phyloP scores from a whole-genome alignment of 2,329 filamentous ascomycete species.

The Aureobasidium musti region DNA sequence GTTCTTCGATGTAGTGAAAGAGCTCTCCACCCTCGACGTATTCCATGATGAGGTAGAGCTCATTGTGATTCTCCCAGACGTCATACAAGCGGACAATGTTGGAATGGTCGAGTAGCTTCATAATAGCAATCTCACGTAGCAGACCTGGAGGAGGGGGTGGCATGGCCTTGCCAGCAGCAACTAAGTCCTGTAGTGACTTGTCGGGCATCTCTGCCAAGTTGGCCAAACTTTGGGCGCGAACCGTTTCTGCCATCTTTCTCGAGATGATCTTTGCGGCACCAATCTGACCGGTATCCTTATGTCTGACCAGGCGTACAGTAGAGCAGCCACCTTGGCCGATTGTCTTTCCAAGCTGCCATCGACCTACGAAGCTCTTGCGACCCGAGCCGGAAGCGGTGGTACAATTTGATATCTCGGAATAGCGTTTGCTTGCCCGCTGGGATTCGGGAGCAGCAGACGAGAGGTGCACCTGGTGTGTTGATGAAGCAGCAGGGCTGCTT shows the following conservation, averaged over 20 bases:
- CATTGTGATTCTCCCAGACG: conserved; percentile 95
- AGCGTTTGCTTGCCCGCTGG: conserved; percentile 53
- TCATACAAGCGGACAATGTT: conserved; percentile 95
- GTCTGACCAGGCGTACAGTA: conserved; percentile 80
- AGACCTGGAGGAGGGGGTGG: conserved; percentile 68
- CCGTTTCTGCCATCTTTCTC: conserved; percentile 72
- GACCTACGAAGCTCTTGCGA: conserved; percentile 77
- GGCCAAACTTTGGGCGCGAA: conserved; percentile 81
- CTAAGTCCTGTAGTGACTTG: conserved; percentile 49
- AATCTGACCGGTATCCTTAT: conserved; percentile 71
- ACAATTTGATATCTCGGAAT: conserved; percentile 57
- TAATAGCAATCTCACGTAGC: conserved; percentile 92
- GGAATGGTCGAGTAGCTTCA: conserved; percentile 93
- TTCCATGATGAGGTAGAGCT: conserved; percentile 96
- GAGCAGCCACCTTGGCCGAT: conserved; percentile 89
- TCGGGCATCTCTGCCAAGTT: conserved; percentile 65
- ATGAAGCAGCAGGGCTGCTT: conserved; percentile 34
- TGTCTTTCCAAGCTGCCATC: conserved; percentile 88
- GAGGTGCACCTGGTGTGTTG: conserved; percentile 42
- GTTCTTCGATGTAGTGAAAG: conserved; percentile 78
- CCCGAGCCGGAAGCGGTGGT: conserved; percentile 56
- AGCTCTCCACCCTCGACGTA: conserved; percentile 83
- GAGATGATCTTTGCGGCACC: conserved; percentile 96
- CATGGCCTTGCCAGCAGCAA: conserved; percentile 65
- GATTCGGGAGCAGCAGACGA: conserved; percentile 53